Percentiles rank a stretch among this genome's conserved stretches.
phyloP scores from a whole-genome alignment of 768 basidiomycete species.

The Hygrophorus pudorinus region DNA sequence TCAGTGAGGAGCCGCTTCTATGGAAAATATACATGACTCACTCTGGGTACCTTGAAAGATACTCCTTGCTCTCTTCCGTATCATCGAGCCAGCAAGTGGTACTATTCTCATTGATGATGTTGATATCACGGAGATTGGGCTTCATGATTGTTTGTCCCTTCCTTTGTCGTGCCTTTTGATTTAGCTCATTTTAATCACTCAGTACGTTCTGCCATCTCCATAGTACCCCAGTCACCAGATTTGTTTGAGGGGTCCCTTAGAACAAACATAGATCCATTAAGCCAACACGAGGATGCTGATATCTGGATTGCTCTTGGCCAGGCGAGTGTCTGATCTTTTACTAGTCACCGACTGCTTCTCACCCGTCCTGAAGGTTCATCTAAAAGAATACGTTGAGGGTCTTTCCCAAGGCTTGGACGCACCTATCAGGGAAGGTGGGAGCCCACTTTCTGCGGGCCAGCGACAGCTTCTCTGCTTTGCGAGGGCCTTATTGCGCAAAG shows the following conservation, averaged over 20 bases:
- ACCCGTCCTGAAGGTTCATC: slow-evolving; percentile 35
- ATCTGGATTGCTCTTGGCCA: slow-evolving; percentile 86
- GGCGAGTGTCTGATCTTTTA: slow-evolving; percentile 15
- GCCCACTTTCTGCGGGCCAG: slow-evolving; percentile 79
- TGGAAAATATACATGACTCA: background rate
- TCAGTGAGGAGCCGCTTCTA: slow-evolving; percentile 33
- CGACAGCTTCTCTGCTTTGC: slow-evolving; percentile 86
- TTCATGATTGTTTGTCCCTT: slow-evolving; percentile 51
- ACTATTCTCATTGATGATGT: slow-evolving; percentile 65
- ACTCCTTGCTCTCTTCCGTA: slow-evolving; percentile 65
- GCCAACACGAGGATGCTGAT: slow-evolving; percentile 60
- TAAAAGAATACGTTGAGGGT: slow-evolving; percentile 59
- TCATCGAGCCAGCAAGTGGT: slow-evolving; percentile 62
- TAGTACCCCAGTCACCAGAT: slow-evolving; percentile 76
- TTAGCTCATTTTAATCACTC: slow-evolving; percentile 3
- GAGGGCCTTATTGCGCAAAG: slow-evolving; percentile 68
- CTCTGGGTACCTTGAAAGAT: slow-evolving; percentile 25
- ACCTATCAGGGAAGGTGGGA: slow-evolving; percentile 65
- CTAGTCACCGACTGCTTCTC: too few relatives aligned
- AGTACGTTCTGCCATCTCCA: slow-evolving; percentile 75
- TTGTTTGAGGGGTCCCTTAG: slow-evolving; percentile 66
- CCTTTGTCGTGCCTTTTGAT: too few relatives aligned
- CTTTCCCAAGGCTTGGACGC: slow-evolving; percentile 61
- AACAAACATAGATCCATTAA: slow-evolving; percentile 86
- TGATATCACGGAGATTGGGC: slow-evolving; percentile 54